phyloP scores from a whole-genome alignment of 331 rosid genomes.

The Quercus phellos region DNA sequence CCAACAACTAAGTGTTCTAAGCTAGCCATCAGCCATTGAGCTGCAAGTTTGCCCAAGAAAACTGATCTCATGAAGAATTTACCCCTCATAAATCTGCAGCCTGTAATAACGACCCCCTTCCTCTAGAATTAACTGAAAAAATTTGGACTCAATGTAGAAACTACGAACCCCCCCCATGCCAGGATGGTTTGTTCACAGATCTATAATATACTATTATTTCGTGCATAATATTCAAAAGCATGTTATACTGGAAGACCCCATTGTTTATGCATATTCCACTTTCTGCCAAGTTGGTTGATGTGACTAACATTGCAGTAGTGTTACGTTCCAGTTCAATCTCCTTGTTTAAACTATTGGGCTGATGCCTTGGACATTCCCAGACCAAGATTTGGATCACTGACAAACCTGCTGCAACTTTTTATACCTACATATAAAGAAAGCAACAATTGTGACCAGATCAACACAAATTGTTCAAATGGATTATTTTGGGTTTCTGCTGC shows the following conservation, averaged over 20 bases:
- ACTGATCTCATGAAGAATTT: too few relatives aligned
- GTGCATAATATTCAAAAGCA: not conserved
- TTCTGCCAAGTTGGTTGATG: not conserved
- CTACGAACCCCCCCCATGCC: too few relatives aligned
- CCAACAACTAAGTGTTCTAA: too few relatives aligned
- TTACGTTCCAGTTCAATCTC: slow-evolving; percentile 7
- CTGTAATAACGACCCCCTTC: too few relatives aligned
- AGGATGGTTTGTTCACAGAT: too few relatives aligned
- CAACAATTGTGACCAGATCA: not conserved
- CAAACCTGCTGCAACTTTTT: not conserved
- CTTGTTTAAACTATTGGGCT: not conserved
- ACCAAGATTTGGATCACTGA: not conserved
- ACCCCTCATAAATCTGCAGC: too few relatives aligned
- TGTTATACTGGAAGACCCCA: too few relatives aligned
- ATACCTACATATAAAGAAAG: not conserved
- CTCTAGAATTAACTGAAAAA: too few relatives aligned
- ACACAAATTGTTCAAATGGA: slow-evolving; percentile 1
- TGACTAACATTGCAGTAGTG: slow-evolving; percentile 2
- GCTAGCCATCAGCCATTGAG: too few relatives aligned
- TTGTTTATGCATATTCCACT: not conserved
- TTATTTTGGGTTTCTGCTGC: not conserved
- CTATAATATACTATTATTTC: not conserved
- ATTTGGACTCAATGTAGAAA: too few relatives aligned
- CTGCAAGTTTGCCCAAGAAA: too few relatives aligned
- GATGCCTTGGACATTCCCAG: not conserved